Base-by-base conservation (phyloP, 257 asterid genomes). In the Anisodus acutangulus region DNA sequence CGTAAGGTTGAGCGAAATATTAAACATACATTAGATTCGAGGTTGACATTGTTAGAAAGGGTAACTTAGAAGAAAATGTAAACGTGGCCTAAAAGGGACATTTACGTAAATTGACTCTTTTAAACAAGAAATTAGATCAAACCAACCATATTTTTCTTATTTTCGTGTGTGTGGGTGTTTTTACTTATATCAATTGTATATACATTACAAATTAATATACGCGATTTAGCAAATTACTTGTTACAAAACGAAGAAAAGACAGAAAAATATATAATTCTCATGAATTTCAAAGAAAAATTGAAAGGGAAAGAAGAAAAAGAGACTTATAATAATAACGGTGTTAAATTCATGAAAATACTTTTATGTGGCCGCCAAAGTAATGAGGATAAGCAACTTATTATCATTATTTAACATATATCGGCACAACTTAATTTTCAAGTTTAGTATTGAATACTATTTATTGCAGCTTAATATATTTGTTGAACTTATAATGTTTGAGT, bases 391-490 rank as follows among this genome's bases (percentile, higher is more conserved):
- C 35, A 31, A 82, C 78, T 60, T 71, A 80, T 51, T 43, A 62
- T 74, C 76, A 63, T 82, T 81, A 66, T 59, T 71, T 43, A 71
- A 9, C 9, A 19, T 66, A 84, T 71, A 88, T 88, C 81, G 69
- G 58, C 53, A 82, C 87, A 82, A 72, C 54, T 15, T 63, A 71
- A 72, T 43, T 83, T 16, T 80, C 51, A 67, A 69, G 47, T n/a
- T 31, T 37, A 68, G 78, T 39, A 68, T 63, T 84, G 63, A 85
- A 84, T 84, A 59, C 67, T 84, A 86, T 88, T 88, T 82, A 88
- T 84, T 86, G 85, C 74, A 12, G 83, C 10, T 84, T 84, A 88
- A 84, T 88, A 83, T 82, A 16, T 86, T 78, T 49, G 86, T 86
- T 86, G 90, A 86, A 58, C 74, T 78, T 86, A 64, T 83, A 78